Base-by-base conservation (phyloP, 1,139 yeast species). In the Wickerhamomyces sp. region DNA sequence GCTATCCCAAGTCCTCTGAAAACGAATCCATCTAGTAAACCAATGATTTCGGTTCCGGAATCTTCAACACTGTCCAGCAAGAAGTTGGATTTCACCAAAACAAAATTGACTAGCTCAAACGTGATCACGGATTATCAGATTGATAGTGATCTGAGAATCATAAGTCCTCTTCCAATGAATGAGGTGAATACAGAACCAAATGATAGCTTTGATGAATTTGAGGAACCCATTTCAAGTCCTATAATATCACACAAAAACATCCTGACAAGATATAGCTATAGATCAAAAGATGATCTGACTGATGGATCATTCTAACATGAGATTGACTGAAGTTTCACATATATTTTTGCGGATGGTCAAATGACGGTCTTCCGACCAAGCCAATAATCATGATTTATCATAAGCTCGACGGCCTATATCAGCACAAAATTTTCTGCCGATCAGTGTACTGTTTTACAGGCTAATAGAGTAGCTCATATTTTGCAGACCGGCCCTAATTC, bases 1-100 rank as follows among this genome's bases (percentile, higher is more conserved):
- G 66, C 66, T 1, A 62, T 66, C 26, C 70, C 70, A 26, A 65
- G 69, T 47, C 71, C 71, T 8, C 30, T 38, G 30, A 38, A 38
- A 38, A n/a, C 40, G 26, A 13, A 34, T 13, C 27, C 26, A 23
- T 34, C 15, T 14, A n/a, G 9, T 10, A 15, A 7, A 10, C 13
- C 13, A 6, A 23, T 9, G 5, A 6, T 30, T 6, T 6, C 9
- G 7, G 23, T 18, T 8, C 10, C 26, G 27, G n/a, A 15, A 36
- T 27, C 32, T 6, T 9, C 43, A 26, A 31, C 36, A 36, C 5
- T 18, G 23, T 27, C 33, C 4, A 15, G 23, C 8, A 41, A 36
- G 23, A 37, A 23, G 34, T 9, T 42, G 10, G 29, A 42, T 13
- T 37, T 33, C 15, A 42, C 34, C 7, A 31, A 10, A n/a, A 7